Percentiles rank a stretch among this genome's conserved stretches.
Conservation (phyloP, 352 stramenopile species). For the Peronospora farinosa region DNA sequence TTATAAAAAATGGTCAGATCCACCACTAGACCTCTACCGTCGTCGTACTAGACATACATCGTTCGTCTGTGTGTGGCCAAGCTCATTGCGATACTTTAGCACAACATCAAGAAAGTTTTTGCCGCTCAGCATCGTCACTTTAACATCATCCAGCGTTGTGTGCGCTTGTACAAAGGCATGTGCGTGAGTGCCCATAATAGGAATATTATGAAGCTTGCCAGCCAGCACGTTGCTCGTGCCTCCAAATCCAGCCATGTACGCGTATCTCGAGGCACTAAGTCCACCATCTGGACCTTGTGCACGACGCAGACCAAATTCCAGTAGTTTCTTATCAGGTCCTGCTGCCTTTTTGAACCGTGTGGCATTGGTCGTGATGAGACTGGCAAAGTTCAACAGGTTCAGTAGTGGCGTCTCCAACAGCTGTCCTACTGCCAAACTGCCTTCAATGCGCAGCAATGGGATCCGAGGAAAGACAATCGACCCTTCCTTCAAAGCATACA, state of each 20-base stretch:
- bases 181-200: slow-evolving; percentile 95
- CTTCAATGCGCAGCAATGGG: slow-evolving; percentile 91
- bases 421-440: slow-evolving; percentile 92
- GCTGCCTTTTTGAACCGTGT: slow-evolving; percentile 93
- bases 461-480: slow-evolving; percentile 95
- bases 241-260: slow-evolving; percentile 97
- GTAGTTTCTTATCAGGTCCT: slow-evolving; percentile 73
- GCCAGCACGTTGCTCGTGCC: slow-evolving; percentile 96
- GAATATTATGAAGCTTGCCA: slow-evolving; percentile 92
- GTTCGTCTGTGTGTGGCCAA: slow-evolving; percentile 71
- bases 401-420: slow-evolving; percentile 97
- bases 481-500: slow-evolving; percentile 94
- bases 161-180: slow-evolving; percentile 97
- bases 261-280: slow-evolving; percentile 95
- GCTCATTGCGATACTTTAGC: slow-evolving; percentile 70
- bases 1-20: slow-evolving; percentile 5
- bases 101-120: slow-evolving; percentile 80
- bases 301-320: slow-evolving; percentile 92
- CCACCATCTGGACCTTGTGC: slow-evolving; percentile 96
- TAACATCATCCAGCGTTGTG: slow-evolving; percentile 89
- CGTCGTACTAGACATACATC: slow-evolving; percentile 38
- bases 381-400: slow-evolving; percentile 97
- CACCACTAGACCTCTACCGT: not conserved
- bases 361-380: slow-evolving; percentile 96
- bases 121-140: slow-evolving; percentile 50